Base-by-base conservation (phyloP, 2,329 filamentous ascomycete species). In the Akanthomyces uredinophilus region DNA sequence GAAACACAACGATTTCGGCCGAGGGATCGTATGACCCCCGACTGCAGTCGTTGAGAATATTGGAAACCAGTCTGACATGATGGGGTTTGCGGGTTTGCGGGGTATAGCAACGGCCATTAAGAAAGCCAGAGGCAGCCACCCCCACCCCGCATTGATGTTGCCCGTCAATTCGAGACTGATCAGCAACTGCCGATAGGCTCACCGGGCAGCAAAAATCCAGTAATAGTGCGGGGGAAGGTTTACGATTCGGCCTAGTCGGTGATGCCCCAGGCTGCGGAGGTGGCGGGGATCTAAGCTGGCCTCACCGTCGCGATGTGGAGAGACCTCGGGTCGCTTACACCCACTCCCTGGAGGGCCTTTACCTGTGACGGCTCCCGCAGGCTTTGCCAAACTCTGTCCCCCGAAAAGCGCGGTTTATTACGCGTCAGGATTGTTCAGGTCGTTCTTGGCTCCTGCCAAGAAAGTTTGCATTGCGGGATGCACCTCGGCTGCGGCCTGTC, bases 111-210 rank as follows among this genome's bases (percentile, higher is more conserved):
- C 39, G 39, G 53, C 24, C 43, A 44, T 55, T 55, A 55, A 20
- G 27, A 55, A 29, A 22, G 39, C 39, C 20, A 55, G 18, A 44
- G 18, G n/a, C 53, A 55, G 41, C 39, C 53, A 52, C 53, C 11
- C 24, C 53, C 53, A 55, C 53, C 53, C 52, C 53, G 50, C 50
- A 52, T 52, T 43, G 44, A 47, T 47, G 24, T 29, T 53, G 35
- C 37, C 52, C 44, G 39, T 55, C 53, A 55, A 51, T 13, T 44
- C 18, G 18, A 14, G 3, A 44, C 24, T 24, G 39, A 43, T 32
- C 53, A 43, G 50, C 53, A 55, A 55, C 53, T 55, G 53, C 53
- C 53, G 53, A 55, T 18, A 44, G 52, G 37, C 20, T 41, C 35
- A 24, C 6, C 27, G 16, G 20, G 14, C 13, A 39, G 18, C 24